Conservation (phyloP, 768 basidiomycete genomes). For the Lentinula aciculospora region DNA sequence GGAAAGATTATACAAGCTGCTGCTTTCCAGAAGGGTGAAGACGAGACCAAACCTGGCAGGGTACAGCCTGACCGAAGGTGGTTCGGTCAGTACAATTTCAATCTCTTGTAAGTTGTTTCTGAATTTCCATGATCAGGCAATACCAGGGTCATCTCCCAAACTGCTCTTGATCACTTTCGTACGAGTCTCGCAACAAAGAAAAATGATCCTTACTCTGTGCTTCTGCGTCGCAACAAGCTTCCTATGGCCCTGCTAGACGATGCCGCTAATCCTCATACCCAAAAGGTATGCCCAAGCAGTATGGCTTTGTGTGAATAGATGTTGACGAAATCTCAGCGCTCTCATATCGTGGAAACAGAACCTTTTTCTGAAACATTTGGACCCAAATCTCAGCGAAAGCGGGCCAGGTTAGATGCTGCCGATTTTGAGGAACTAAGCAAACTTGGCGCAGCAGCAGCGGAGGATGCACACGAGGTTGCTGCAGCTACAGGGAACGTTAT, state of each 20-base stretch:
- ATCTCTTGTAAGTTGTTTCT: neutral
- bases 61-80: conserved; percentile 94
- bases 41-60: conserved; percentile 82
- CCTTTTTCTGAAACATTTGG: conserved; percentile 94
- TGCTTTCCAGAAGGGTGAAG: conserved; percentile 94
- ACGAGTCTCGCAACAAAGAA: conserved; percentile 81
- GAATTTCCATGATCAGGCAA: conserved; percentile 56
- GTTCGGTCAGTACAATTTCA: conserved; percentile 71
- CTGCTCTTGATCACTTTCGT: conserved; percentile 92
- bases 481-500: conserved; percentile 31
- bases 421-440: conserved; percentile 88
- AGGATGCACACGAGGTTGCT: conserved; percentile 43
- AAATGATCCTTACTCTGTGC: conserved; percentile 93
- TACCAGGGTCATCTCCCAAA: conserved; percentile 97
- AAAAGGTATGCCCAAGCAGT: conserved; percentile 48
- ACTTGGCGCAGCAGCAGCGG: conserved; percentile 42
- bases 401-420: conserved; percentile 81
- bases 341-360: conserved; percentile 95
- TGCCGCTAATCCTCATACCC: conserved; percentile 70
- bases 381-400: conserved; percentile 91
- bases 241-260: conserved; percentile 96
- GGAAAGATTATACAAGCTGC: conserved; percentile 93
- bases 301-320: neutral
- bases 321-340: conserved; percentile 42
- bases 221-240: conserved; percentile 89